A percentile compares a stretch with the other conserved stretches of the same genome.
These are phyloP conservation scores for Fusarium sp. DNA, from an alignment of 2,329 filamentous ascomycete genomes.

Conservation along the genomic window DNA sequence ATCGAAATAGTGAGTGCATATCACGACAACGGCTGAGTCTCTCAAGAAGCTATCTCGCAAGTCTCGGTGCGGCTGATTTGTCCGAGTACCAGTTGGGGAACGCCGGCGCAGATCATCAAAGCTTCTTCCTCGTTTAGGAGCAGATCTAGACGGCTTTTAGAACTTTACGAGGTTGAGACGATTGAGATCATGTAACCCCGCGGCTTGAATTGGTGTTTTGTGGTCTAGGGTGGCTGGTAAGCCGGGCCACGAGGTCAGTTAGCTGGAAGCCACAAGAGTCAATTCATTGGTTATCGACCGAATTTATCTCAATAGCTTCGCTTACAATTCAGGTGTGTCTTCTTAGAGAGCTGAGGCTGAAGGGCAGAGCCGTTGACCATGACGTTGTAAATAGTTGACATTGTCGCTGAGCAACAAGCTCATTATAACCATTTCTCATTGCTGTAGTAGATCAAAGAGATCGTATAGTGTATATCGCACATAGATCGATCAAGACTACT, in stretches of 20 bases:
- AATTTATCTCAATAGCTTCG: neutral
- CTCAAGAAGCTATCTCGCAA: neutral
- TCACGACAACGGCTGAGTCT: slow-evolving; percentile 8
- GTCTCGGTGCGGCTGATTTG: slow-evolving; percentile 15
- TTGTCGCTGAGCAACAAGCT: no score
- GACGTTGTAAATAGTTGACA: no score
- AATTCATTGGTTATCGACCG: neutral
- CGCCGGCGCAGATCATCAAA: slow-evolving; percentile 11
- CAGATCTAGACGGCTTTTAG: slow-evolving; percentile 5
- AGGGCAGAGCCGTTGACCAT: no score
- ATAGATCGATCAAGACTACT: neutral
- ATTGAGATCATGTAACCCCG: slow-evolving; percentile 13
- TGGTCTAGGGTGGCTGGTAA: neutral
- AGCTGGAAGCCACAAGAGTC: slow-evolving; percentile 18
- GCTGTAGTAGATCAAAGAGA: neutral
- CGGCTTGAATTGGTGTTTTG: neutral
- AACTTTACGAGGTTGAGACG: neutral
- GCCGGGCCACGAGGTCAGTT: slow-evolving; percentile 7
- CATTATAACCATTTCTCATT: no score
- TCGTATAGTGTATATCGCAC: neutral
- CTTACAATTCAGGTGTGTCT: neutral
- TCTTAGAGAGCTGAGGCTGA: neutral
- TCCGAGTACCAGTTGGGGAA: neutral
- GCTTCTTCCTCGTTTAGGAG: neutral
- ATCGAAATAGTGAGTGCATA: slow-evolving; percentile 11